phyloP scores from a whole-genome alignment of 768 basidiomycete genomes.

The Vararia minispora region DNA sequence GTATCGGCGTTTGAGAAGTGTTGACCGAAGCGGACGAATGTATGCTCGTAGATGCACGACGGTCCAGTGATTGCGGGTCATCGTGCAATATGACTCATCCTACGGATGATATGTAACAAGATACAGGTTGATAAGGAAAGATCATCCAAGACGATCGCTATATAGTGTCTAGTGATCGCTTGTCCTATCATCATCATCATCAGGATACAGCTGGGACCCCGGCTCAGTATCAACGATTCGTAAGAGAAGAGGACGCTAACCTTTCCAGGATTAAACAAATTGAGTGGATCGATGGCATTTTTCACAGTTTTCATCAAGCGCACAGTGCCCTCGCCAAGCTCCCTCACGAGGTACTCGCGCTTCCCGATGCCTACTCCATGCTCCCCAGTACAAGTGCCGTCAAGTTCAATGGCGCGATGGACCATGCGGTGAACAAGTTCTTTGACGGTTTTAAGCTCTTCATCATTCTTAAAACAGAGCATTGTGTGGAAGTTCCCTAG shows the following conservation, averaged over 20 bases:
- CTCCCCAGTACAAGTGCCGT: constrained; percentile 79
- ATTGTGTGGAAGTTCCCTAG: constrained; percentile 34
- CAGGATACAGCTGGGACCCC: neutral
- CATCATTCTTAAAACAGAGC: constrained; percentile 25
- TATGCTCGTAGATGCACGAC: too few species aligned
- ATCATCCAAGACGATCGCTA: too few species aligned
- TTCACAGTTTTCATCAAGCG: constrained; percentile 80
- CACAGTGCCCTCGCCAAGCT: constrained; percentile 77
- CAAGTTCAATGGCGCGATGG: constrained; percentile 52
- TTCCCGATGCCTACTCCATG: constrained; percentile 87
- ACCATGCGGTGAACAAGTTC: constrained; percentile 49
- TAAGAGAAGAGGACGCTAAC: constrained; percentile 21
- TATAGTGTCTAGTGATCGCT: too few species aligned
- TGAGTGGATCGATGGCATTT: constrained; percentile 56
- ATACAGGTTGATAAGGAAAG: too few species aligned
- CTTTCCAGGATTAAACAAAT: constrained; percentile 81
- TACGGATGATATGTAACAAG: too few species aligned
- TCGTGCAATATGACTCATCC: too few species aligned
- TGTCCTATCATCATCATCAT: neutral
- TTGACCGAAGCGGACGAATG: too few species aligned
- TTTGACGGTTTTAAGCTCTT: constrained; percentile 23
- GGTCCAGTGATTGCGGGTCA: too few species aligned
- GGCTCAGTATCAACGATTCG: neutral
- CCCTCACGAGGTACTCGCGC: constrained; percentile 65
- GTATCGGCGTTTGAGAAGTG: too few species aligned